Evolutionary conservation across 2,329 filamentous ascomycete genomes (phyloP).

Genomic region (Chaetomium olivaceum): DNA sequence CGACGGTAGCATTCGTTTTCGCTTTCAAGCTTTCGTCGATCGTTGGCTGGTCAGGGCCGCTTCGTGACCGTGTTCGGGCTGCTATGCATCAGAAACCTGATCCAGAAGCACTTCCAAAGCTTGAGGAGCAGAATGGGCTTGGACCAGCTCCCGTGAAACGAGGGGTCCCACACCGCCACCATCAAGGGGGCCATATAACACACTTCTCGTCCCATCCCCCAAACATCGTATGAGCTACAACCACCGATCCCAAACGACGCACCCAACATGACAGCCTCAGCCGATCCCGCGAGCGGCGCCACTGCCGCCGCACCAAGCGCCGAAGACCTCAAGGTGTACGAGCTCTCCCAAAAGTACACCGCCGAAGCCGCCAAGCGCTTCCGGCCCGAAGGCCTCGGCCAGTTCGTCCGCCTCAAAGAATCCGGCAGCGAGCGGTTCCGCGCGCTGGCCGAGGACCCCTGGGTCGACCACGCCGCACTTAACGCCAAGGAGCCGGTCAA

Average conservation of each 20-base stretch:
- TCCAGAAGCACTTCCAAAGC: not conserved
- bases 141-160: too few relatives aligned
- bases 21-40: not conserved
- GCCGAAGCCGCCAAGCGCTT: conserved; percentile 41
- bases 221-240: not conserved
- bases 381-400: conserved; percentile 37
- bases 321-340: conserved; percentile 25
- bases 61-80: not conserved
- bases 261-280: conserved; percentile 4
- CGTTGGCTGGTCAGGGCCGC: not conserved
- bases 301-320: conserved; percentile 8
- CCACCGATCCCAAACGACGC: not conserved
- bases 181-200: not conserved
- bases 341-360: conserved; percentile 37
- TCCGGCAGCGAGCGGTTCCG: conserved; percentile 30
- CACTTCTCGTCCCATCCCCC: not conserved
- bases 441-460: conserved; percentile 39
- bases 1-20: conserved; percentile 3
- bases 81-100: not conserved
- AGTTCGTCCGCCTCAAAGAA: conserved; percentile 38
- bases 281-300: conserved; percentile 3
- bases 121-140: not conserved
- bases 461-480: conserved; percentile 39
- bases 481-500: conserved; percentile 34
- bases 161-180: not conserved